Base-by-base conservation (phyloP, 2,329 filamentous ascomycete genomes). In the Exophiala spinifera region DNA sequence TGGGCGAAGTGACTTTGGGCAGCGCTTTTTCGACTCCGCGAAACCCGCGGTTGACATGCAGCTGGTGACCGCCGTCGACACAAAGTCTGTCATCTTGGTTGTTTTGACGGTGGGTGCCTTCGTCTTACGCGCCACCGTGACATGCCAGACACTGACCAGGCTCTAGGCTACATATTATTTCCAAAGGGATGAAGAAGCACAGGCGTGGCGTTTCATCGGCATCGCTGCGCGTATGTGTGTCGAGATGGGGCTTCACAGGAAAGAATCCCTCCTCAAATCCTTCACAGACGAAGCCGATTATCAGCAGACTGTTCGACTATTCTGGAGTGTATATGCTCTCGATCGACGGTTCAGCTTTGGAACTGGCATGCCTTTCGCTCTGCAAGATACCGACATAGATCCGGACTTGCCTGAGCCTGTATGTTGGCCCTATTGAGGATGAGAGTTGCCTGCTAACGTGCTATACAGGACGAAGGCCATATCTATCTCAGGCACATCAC, bases 281-380 rank as follows among this genome's bases (percentile, higher is more conserved):
- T 89, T 92, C 44, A 72, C 78, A 6, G 82, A 87, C 59, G 84
- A 88, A 42, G 77, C 83, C 39, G 87, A 91, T 57, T 81, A 88
- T 46, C 76, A 79, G 46, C 79, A 83, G 47, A 84, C 87, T 0
- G 78, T 88, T 23, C 82, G 86, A 46, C 82, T 89, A 13, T 95
- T 95, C 69, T 96, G 89, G 91, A 84, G 87, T 1, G 84, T 91
- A 15, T 95, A 94, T 66, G 85, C 91, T 3, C 76, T 96, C 36
- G 91, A 96, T 67, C 79, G 90, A 36, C 80, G 91, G 47, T 96
- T 90, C 90, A 90, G 87, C 60, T 89, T 96, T 63, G 88, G 87
- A n/a, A 91, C 89, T 0, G 91, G 91, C 0, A 79, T 96, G 69
- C 91, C 91, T 0, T 95, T 90, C 72, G 86, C 88, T 2, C 77